phyloP scores from a whole-genome alignment of 805 yeast species.

The Candida chilensis region DNA sequence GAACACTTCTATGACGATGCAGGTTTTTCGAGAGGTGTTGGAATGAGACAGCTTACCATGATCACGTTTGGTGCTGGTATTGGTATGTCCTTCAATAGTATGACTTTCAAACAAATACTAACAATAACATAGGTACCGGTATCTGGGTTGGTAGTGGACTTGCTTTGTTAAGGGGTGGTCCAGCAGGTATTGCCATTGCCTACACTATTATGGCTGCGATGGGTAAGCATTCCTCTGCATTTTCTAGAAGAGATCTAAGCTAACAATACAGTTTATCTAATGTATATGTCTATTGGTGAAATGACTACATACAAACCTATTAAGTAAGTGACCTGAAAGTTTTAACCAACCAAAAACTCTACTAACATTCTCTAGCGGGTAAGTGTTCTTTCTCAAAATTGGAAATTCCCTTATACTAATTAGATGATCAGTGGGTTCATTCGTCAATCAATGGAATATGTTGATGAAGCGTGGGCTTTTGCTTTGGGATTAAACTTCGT shows the following conservation, averaged over 20 bases:
- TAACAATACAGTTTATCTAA: not conserved
- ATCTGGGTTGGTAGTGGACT: conserved; percentile 9
- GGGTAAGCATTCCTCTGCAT: conserved; percentile 6
- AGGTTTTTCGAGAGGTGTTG: conserved; percentile 4
- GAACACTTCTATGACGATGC: not conserved
- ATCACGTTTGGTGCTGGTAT: conserved; percentile 11
- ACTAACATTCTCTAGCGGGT: too few species aligned
- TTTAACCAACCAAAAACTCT: too few species aligned
- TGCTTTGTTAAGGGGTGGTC: conserved; percentile 8
- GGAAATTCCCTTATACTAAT: too few species aligned
- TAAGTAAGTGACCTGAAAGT: too few species aligned
- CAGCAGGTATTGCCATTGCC: conserved; percentile 7
- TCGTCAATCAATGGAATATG: conserved; percentile 25
- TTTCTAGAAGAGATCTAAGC: too few species aligned
- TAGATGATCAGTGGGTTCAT: conserved; percentile 33
- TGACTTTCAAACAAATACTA: too few species aligned
- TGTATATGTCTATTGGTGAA: conserved; percentile 21
- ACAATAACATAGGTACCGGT: too few species aligned
- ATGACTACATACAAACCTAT: conserved; percentile 35
- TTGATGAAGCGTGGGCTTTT: conserved; percentile 30
- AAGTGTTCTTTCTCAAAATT: too few species aligned
- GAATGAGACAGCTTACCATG: conserved; percentile 7
- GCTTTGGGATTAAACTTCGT: conserved; percentile 35
- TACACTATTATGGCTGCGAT: conserved; percentile 7
- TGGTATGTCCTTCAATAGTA: too few species aligned